Conservation (phyloP, 805 yeast species). For the Candida argentea region DNA sequence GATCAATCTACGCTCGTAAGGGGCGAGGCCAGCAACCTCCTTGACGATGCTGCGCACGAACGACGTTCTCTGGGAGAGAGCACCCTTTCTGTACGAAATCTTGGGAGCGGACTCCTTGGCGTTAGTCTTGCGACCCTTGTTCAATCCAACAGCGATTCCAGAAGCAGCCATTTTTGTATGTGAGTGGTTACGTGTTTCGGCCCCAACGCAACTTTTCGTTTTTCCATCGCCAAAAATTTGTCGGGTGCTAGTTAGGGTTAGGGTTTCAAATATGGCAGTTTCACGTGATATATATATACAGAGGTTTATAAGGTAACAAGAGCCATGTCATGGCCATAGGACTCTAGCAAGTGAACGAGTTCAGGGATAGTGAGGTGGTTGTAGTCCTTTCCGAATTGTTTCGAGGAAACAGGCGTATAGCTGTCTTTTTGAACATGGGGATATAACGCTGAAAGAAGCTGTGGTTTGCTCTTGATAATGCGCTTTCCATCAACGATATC, state of each 20-base stretch:
- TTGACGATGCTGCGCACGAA: slow-evolving; percentile 93
- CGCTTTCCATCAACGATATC: slow-evolving; percentile 38
- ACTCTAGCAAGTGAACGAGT: slow-evolving; percentile 40
- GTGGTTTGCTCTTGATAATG: slow-evolving; percentile 56
- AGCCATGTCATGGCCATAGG: slow-evolving; percentile 29
- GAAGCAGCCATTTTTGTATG: no score
- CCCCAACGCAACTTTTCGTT: no score
- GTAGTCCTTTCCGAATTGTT: slow-evolving; percentile 36
- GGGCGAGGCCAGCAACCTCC: slow-evolving; percentile 98
- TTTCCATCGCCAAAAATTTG: not conserved
- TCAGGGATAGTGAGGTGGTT: slow-evolving; percentile 36
- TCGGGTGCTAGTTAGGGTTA: no score
- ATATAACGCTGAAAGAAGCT: slow-evolving; percentile 44
- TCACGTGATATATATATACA: no score
- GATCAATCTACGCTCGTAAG: slow-evolving; percentile 99
- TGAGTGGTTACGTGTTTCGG: slow-evolving; percentile 9
- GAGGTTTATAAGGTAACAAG: slow-evolving; percentile 13
- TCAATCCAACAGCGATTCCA: slow-evolving; percentile 96
- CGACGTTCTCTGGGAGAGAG: slow-evolving; percentile 86
- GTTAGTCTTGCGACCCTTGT: slow-evolving; percentile 98
- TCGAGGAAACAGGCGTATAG: slow-evolving; percentile 36
- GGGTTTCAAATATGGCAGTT: no score
- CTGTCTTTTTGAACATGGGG: slow-evolving; percentile 37
- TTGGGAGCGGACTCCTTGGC: slow-evolving; percentile 61
- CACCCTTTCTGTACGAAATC: slow-evolving; percentile 94